A percentile compares a stretch with the other conserved stretches of the same genome.
These are phyloP conservation scores for Dactylis glomerata DNA, from an alignment of 176 grass and related monocot genomes.

Conservation along the genomic window DNA sequence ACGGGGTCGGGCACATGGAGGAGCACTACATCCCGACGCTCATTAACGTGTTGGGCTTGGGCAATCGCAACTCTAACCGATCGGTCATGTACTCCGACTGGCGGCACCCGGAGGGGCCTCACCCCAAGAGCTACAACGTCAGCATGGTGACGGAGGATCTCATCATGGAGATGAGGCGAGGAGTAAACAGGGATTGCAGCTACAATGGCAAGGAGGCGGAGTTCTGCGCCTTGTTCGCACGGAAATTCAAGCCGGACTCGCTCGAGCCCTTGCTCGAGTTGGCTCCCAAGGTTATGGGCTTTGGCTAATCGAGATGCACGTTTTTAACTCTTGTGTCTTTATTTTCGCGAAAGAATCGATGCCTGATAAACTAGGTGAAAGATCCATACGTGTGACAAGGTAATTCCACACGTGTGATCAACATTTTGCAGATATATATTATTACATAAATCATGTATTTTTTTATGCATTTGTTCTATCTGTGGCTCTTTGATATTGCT, in stretches of 20 bases:
- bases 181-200: conserved; percentile 20
- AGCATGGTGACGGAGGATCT: conserved; percentile 35
- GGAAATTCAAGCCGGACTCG: conserved; percentile 68
- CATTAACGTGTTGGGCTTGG: conserved; percentile 25
- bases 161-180: conserved; percentile 47
- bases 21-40: conserved; percentile 85
- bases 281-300: conserved; percentile 54
- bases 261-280: conserved; percentile 44
- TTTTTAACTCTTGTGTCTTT: background rate
- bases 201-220: conserved; percentile 42
- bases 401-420: background rate
- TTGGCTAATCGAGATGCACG: conserved; percentile 19
- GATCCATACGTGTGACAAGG: background rate
- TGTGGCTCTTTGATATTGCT: background rate
- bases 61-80: conserved; percentile 46
- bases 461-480: background rate
- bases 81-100: conserved; percentile 61
- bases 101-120: conserved; percentile 9
- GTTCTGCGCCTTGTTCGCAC: conserved; percentile 59
- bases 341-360: background rate
- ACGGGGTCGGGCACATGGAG: conserved; percentile 44
- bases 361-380: background rate
- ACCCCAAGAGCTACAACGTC: conserved; percentile 35
- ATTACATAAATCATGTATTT: background rate
- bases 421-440: background rate